Evolutionary conservation across 2,329 filamentous ascomycete genomes (phyloP), one percentile per base, ranked within the genome.

Genomic region (Penicillium sp.): DNA sequence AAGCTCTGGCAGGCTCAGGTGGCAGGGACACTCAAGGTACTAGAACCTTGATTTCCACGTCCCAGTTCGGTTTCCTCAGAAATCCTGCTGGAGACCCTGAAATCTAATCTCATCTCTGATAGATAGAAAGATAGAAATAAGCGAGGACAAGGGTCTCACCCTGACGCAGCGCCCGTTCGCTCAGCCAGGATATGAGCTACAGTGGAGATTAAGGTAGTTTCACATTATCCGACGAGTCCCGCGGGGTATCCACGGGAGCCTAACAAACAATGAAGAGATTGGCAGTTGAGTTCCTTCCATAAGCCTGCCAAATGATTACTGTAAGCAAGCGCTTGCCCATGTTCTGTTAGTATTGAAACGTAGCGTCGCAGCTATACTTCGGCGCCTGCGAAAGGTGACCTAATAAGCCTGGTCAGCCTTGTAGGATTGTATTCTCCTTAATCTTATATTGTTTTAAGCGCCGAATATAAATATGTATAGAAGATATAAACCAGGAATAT

Each of bases 401-500:
- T 41, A 11, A 41, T 41, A 11, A 41, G 17, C 15, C 11, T 41
- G 35, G 13, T 41, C 35, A 41, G 35, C 35, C 35, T 41, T 41
- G 35, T 41, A 41, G 35, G 35, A 41, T 15, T 11, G 13, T 41
- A 2, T 41, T 41, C 35, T 41, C 35, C 35, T 41, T 11, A 41
- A 41, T 41, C 35, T 41, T 41, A 15, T 11, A 13, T 3, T 41
- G 35, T 41, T 15, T 41, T 41, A 15, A 71, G 11, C 35, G 35
- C 35, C 11, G 35, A 41, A 15, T 11, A 41, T 15, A 15, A 15
- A 41, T 41, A 41, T 15, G 35, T 41, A 11, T 41, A 41, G 31
- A 9, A 35, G 4, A 5, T 38, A 15, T 35, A 35, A 13, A 7
- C 35, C 35, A 38, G 35, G 8, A 41, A 15, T 41, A 41, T 15